These are phyloP conservation scores for Aegilops bicornis DNA, from an alignment of 176 grass and related monocot species.

Conservation along the genomic window DNA sequence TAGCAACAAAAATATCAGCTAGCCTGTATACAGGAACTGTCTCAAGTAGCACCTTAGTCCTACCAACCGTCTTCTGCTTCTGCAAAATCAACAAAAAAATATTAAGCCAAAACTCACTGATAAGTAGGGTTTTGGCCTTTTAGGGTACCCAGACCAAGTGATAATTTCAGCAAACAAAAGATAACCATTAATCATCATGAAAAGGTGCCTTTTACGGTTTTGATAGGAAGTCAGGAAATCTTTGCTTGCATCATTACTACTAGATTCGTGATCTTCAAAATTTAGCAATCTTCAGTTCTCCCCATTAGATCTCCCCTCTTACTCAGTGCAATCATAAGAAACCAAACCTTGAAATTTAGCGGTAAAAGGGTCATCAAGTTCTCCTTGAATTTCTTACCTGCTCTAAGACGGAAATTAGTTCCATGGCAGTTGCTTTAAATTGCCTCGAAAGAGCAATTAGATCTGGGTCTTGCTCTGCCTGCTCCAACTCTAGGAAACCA, in stretches of 20 bases:
- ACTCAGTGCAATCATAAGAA: neutral
- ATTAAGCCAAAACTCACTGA: constrained; percentile 23
- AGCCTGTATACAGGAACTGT: constrained; percentile 95
- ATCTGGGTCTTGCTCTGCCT: constrained; percentile 93
- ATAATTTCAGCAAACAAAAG: constrained; percentile 12
- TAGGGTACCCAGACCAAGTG: neutral
- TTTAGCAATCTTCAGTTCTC: neutral
- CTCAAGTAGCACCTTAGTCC: constrained; percentile 95
- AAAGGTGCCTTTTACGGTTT: neutral
- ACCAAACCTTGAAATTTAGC: neutral
- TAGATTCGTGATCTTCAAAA: neutral
- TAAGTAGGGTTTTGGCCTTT: neutral
- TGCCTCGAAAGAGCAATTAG: constrained; percentile 78
- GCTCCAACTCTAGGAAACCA: constrained; percentile 79
- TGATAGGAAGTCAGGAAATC: neutral
- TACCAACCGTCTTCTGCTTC: constrained; percentile 96
- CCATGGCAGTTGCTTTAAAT: constrained; percentile 98
- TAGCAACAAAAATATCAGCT: constrained; percentile 99
- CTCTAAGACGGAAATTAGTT: constrained; percentile 96
- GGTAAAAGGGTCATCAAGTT: neutral
- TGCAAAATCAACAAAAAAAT: constrained; percentile 41
- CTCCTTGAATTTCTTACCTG: constrained; percentile 51
- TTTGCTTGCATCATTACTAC: neutral
- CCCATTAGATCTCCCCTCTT: neutral
- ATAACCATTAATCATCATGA: neutral